phyloP scores from a whole-genome alignment of 2,329 filamentous ascomycete species.

The Chrysoporthe austroafricana region DNA sequence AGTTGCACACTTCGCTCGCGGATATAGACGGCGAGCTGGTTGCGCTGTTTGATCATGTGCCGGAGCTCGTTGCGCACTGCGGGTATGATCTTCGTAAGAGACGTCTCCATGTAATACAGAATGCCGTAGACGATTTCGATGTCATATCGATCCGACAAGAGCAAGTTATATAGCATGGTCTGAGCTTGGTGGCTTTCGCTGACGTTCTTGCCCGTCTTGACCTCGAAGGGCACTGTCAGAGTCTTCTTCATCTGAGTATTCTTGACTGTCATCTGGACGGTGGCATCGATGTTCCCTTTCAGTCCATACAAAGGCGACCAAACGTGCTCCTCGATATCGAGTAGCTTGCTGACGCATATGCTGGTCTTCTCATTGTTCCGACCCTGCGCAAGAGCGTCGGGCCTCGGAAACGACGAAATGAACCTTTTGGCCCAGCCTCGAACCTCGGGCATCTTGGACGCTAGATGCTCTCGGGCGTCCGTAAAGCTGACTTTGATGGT shows the following conservation, averaged over 20 bases:
- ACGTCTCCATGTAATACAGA: constrained; percentile 92
- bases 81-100: constrained; percentile 82
- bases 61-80: constrained; percentile 85
- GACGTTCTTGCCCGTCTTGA: constrained; percentile 89
- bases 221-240: constrained; percentile 88
- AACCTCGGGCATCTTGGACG: constrained; percentile 81
- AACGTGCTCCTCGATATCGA: constrained; percentile 96
- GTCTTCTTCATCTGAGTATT: constrained; percentile 69
- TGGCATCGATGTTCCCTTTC: constrained; percentile 97
- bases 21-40: constrained; percentile 83
- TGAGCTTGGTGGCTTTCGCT: constrained; percentile 87
- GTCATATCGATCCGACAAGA: constrained; percentile 94
- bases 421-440: constrained; percentile 84
- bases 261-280: constrained; percentile 82
- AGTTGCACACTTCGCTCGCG: constrained; percentile 78
- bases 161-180: constrained; percentile 89
- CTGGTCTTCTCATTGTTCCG: constrained; percentile 75
- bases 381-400: constrained; percentile 76
- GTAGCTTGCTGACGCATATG: constrained; percentile 88
- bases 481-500: constrained; percentile 76
- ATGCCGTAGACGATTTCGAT: constrained; percentile 88
- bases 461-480: constrained; percentile 77
- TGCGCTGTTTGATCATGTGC: constrained; percentile 96
- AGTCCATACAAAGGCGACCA: constrained; percentile 98
- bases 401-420: constrained; percentile 66